These are phyloP conservation scores for Gynostemma pentaphyllum DNA, from an alignment of 306 rosid species.

Conservation along the genomic window DNA sequence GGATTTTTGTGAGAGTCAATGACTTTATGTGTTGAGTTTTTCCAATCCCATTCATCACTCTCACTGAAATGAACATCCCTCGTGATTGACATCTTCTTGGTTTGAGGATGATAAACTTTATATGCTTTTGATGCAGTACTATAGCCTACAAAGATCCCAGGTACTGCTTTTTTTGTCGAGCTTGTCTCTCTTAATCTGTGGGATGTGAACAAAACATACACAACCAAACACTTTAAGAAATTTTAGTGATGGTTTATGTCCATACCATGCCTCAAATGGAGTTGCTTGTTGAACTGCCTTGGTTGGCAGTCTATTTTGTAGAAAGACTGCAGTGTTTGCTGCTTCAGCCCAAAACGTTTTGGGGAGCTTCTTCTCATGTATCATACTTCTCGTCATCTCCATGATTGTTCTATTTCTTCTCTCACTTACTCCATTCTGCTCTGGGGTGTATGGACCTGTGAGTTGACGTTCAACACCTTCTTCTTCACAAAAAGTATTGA, in stretches of 20 bases:
- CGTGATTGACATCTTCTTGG: neutral
- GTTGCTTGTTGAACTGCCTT: neutral
- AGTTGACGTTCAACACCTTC: neutral
- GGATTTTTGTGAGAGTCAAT: neutral
- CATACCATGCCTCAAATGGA: neutral
- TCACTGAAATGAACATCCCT: neutral
- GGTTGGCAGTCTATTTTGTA: neutral
- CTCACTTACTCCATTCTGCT: neutral
- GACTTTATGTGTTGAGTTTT: no score
- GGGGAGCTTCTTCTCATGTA: neutral
- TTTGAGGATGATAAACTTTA: neutral
- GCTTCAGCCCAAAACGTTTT: neutral
- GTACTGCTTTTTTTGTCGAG: neutral
- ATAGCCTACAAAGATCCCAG: neutral
- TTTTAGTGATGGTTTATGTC: neutral
- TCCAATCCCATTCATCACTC: neutral
- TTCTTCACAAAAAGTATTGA: neutral
- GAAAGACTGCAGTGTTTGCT: neutral
- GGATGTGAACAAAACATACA: neutral
- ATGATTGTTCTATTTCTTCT: neutral
- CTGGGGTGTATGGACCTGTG: neutral
- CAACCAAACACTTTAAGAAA: neutral
- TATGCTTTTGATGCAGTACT: neutral
- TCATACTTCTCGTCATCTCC: neutral
- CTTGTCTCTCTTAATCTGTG: neutral